Conservation (phyloP, 352 stramenopile genomes). For the Phytophthora nicotianae region DNA sequence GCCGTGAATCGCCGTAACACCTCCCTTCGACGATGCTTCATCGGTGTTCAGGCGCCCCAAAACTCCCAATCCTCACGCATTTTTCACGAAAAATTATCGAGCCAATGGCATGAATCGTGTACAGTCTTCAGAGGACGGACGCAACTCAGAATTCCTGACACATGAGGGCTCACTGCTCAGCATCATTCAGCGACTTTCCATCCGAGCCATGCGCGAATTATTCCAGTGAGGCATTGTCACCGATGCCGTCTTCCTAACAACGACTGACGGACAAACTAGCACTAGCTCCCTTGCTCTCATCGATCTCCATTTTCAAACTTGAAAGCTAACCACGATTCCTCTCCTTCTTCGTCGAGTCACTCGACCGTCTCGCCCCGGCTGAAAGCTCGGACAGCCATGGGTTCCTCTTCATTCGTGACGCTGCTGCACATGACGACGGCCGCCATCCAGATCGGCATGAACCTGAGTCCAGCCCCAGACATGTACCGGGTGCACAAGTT, state of each 20-base stretch:
- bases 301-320: slow-evolving; percentile 34
- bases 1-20: too few relatives aligned
- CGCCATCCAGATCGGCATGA: slow-evolving; percentile 42
- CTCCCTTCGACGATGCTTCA: not conserved
- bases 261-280: not conserved
- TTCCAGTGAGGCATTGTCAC: slow-evolving; percentile 1
- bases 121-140: slow-evolving; percentile 6
- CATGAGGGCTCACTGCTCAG: slow-evolving; percentile 15
- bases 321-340: slow-evolving; percentile 31
- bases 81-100: slow-evolving; percentile 17
- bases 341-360: slow-evolving; percentile 13
- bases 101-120: slow-evolving; percentile 15
- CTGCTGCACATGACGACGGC: slow-evolving; percentile 37
- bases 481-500: slow-evolving; percentile 32
- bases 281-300: not conserved
- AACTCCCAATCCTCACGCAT: slow-evolving; percentile 4
- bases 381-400: slow-evolving; percentile 26
- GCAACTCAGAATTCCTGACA: slow-evolving; percentile 17
- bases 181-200: slow-evolving; percentile 26
- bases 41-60: too few relatives aligned
- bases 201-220: slow-evolving; percentile 13
- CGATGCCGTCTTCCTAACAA: not conserved
- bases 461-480: slow-evolving; percentile 37
- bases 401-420: slow-evolving; percentile 28
- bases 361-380: slow-evolving; percentile 38